Evolutionary conservation across 2,329 filamentous ascomycete genomes (phyloP).

Genomic region (Helminthosporium solani): DNA sequence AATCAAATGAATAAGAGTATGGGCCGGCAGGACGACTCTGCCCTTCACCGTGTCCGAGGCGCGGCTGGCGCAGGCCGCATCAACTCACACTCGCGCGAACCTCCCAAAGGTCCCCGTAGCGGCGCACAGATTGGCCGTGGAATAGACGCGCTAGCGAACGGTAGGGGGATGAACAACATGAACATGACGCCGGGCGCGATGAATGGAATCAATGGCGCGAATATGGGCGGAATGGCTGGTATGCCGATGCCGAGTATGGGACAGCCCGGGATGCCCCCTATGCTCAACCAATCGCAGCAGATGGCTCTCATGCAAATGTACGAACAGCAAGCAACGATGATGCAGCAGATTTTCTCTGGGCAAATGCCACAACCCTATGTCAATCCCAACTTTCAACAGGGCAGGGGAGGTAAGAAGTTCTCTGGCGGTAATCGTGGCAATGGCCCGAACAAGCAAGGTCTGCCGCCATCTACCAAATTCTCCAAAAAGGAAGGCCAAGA

Average conservation of each 20-base stretch:
- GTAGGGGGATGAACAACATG: conserved; percentile 40
- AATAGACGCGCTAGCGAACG: conserved; percentile 40
- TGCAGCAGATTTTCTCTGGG: conserved; percentile 42
- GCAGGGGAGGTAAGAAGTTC: conserved; percentile 53
- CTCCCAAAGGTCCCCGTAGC: conserved; percentile 70
- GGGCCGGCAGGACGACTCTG: conserved; percentile 73
- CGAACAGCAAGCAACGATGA: conserved; percentile 74
- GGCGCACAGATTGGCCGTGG: conserved; percentile 44
- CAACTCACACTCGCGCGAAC: conserved; percentile 70
- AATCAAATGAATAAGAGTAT: conserved; percentile 81
- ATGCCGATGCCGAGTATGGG: conserved; percentile 44
- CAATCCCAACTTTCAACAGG: conserved; percentile 56
- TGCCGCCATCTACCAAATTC: conserved; percentile 56
- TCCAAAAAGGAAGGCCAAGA: conserved; percentile 49
- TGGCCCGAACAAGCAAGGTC: conserved; percentile 43
- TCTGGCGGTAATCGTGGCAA: conserved; percentile 60
- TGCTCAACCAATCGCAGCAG: conserved; percentile 67
- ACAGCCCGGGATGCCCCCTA: conserved; percentile 51
- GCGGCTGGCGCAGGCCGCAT: conserved; percentile 75
- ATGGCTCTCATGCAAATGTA: conserved; percentile 75
- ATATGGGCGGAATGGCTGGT: conserved; percentile 34
- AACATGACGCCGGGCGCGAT: conserved; percentile 29
- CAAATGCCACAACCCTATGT: conserved; percentile 52
- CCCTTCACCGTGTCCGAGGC: conserved; percentile 74
- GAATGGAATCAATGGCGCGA: conserved; percentile 26